Conservation (phyloP, 169 alveolate species). For the Amoebophrya sp. region DNA sequence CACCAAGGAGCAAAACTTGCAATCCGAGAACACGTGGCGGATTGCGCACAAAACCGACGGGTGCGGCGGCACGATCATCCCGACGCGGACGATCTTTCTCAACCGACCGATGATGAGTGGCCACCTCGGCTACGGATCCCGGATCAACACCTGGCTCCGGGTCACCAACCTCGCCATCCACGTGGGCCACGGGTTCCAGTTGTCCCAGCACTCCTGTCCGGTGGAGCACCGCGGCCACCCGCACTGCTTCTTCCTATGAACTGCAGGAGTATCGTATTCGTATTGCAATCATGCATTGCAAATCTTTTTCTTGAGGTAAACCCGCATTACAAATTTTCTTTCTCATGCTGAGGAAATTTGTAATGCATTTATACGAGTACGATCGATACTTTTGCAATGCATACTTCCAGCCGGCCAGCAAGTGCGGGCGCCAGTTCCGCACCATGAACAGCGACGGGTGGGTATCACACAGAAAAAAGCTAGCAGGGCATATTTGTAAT, state of each 20-base stretch:
- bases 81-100: not conserved
- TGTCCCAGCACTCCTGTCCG: constrained; percentile 2
- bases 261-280: no score
- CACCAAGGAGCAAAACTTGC: not conserved
- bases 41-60: not conserved
- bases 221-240: constrained; percentile 7
- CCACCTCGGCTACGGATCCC: not conserved
- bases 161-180: not conserved
- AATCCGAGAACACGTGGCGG: not conserved
- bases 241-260: constrained; percentile 19
- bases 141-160: not conserved
- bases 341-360: no score
- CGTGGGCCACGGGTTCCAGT: constrained; percentile 19
- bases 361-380: no score
- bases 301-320: no score
- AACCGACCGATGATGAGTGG: constrained; percentile 8
- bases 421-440: not conserved
- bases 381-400: no score
- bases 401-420: not conserved
- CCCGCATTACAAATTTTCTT: no score
- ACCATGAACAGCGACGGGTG: no score
- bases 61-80: not conserved
- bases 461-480: no score
- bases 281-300: no score
- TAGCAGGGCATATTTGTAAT: no score